Base-by-base conservation (phyloP, 768 basidiomycete species). In the Asterophora lycoperdoides region DNA sequence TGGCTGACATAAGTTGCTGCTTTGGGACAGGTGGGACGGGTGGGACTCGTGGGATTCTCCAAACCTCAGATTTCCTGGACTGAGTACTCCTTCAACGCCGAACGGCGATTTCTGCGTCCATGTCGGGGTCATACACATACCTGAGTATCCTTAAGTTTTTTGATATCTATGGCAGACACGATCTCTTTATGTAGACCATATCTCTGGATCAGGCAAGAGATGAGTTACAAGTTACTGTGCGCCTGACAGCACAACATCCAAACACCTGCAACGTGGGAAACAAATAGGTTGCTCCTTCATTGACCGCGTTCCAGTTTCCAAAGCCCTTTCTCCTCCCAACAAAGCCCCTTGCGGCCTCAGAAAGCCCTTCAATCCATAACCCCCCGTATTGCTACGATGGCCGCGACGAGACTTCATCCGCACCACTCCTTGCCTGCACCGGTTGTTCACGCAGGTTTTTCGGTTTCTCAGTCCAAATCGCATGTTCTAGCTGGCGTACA, bases 401-500 rank as follows among this genome's bases (percentile, higher is more conserved):
- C 79, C 23, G 63, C 80, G 10, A 62, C 78, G 51, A 76, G 81
- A 71, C 67, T 78, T 11, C 81, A 83, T 55, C 69, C 71, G 2
- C 81, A 83, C 54, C 79, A 79, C 11, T 78, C 84, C 11, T 66
- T 89, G 0, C 87, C 86, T 23, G 84, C 88, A 4, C 84, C 88
- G 47, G 84, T 83, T 35, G 72, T 86, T 26, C 84, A 87, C 54
- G 79, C 82, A 32, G 78, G 82, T 20, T 81, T 85, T 66, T 81
- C 81, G 8, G 71, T 84, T 41, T 73, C 83, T 52, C 88, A 88
- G 65, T 88, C 86, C 55, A 90, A 90, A 73, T 90, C 85, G 46
- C 80, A 86, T 74, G 88, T 90, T 52, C 70, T 90, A 54, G 90
- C 90, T 28, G 91, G 90, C 46, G 88, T 93, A 33, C 90, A 93